A percentile compares a stretch with the other conserved stretches of the same genome.
phyloP scores from a whole-genome alignment of 2,329 filamentous ascomycete genomes.

The Penicillium decumbens region DNA sequence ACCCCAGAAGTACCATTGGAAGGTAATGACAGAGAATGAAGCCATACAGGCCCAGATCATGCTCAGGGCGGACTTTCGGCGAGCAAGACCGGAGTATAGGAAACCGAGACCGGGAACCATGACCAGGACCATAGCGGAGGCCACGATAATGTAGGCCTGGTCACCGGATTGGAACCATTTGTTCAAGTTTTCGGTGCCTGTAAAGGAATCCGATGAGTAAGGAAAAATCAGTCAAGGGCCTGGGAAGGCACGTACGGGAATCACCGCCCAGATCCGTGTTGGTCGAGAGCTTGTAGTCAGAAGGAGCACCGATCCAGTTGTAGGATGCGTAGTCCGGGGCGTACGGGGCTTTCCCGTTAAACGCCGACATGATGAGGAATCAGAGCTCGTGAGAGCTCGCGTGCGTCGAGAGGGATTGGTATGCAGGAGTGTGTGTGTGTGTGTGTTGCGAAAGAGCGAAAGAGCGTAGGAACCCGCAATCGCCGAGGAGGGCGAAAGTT shows the following conservation, averaged over 20 bases:
- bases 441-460: background rate
- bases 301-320: slow-evolving; percentile 46
- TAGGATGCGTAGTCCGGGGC: slow-evolving; percentile 46
- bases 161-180: slow-evolving; percentile 93
- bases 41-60: slow-evolving; percentile 98
- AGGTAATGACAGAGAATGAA: slow-evolving; percentile 81
- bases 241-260: slow-evolving; percentile 58
- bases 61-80: slow-evolving; percentile 92
- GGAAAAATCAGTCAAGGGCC: background rate
- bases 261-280: slow-evolving; percentile 65
- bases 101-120: slow-evolving; percentile 98
- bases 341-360: slow-evolving; percentile 30
- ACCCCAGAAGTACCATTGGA: slow-evolving; percentile 99
- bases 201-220: slow-evolving; percentile 13
- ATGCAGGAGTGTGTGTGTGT: background rate
- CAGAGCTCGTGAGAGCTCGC: slow-evolving; percentile 6
- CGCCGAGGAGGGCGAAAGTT: background rate
- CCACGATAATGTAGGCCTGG: slow-evolving; percentile 86
- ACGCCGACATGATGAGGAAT: slow-evolving; percentile 26
- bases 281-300: slow-evolving; percentile 44
- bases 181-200: slow-evolving; percentile 83
- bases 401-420: background rate
- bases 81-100: slow-evolving; percentile 94
- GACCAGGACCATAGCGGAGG: slow-evolving; percentile 86
- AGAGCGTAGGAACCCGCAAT: background rate